Conservation (phyloP, 805 yeast species). For the Starmera quercuum region DNA sequence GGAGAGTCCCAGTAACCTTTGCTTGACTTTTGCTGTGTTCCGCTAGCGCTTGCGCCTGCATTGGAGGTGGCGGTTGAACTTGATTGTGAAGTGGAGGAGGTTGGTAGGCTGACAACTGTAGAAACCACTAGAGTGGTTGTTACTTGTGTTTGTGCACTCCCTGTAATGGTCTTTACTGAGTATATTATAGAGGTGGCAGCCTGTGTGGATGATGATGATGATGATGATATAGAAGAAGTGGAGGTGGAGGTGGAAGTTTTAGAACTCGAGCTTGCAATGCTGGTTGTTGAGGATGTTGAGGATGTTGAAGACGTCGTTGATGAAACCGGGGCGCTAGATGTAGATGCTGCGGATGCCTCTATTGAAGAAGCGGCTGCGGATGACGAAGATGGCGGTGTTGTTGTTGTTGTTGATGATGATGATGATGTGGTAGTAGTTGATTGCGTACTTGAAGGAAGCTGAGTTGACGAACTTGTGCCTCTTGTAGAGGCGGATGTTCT, state of each 20-base stretch:
- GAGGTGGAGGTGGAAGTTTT: slow-evolving; percentile 9
- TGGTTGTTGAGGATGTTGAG: slow-evolving; percentile 13
- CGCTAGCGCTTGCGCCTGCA: slow-evolving; percentile 8
- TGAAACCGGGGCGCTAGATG: slow-evolving; percentile 7
- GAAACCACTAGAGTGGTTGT: slow-evolving; percentile 19
- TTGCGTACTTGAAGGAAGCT: neutral
- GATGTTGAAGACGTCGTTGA: slow-evolving; percentile 13
- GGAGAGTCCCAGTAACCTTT: slow-evolving; percentile 49
- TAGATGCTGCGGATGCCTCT: slow-evolving; percentile 4
- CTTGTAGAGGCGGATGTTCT: too few species aligned
- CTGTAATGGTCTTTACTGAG: slow-evolving; percentile 28
- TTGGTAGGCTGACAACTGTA: slow-evolving; percentile 14
- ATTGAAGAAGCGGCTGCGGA: slow-evolving; percentile 4
- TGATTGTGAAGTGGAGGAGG: slow-evolving; percentile 11
- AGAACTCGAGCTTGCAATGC: slow-evolving; percentile 13
- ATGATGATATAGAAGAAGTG: slow-evolving; percentile 10
- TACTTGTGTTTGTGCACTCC: slow-evolving; percentile 20
- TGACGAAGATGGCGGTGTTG: slow-evolving; percentile 1
- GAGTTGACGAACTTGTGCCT: neutral
- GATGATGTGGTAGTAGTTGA: slow-evolving; percentile 1
- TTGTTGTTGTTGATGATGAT: neutral
- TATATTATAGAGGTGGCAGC: slow-evolving; percentile 25
- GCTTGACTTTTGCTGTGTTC: slow-evolving; percentile 7
- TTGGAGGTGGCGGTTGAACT: slow-evolving; percentile 6
- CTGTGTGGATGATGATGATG: slow-evolving; percentile 5